These are phyloP conservation scores for Dalbergia oliveri DNA, from an alignment of 306 rosid species.

Conservation along the genomic window DNA sequence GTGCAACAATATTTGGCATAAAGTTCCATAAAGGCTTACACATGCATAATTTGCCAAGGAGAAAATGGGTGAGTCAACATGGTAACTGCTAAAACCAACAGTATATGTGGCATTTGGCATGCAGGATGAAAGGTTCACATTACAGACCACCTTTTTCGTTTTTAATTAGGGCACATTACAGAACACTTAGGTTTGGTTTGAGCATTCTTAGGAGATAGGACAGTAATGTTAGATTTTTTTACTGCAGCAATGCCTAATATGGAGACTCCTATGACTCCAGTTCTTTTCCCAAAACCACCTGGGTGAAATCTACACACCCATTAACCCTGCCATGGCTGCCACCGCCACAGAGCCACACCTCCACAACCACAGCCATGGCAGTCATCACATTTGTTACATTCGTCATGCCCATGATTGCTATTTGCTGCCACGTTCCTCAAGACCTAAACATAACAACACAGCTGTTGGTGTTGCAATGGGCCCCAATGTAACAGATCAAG, in stretches of 20 bases:
- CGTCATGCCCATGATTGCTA: neutral
- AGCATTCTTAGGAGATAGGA: neutral
- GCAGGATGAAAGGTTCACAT: constrained; percentile 14
- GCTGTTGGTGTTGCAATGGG: neutral
- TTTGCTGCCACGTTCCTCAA: neutral
- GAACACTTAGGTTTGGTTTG: constrained; percentile 13
- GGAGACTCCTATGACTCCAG: neutral
- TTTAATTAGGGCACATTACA: neutral
- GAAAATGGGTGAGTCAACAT: constrained; percentile 15
- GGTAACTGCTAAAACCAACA: neutral
- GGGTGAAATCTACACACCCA: neutral
- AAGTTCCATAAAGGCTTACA: constrained; percentile 26
- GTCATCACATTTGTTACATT: neutral
- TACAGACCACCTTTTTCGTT: neutral
- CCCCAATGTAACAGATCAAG: neutral
- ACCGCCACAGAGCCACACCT: neutral
- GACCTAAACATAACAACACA: neutral
- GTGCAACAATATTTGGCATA: constrained; percentile 24
- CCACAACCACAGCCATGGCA: neutral
- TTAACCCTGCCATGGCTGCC: neutral
- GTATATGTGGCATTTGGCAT: neutral
- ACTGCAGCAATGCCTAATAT: neutral
- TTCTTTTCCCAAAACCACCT: neutral
- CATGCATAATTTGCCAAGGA: constrained; percentile 3
- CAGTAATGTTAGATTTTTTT: neutral